Conservation (phyloP, 192 early-diverging fungal species). For the Coemansia sp. region DNA sequence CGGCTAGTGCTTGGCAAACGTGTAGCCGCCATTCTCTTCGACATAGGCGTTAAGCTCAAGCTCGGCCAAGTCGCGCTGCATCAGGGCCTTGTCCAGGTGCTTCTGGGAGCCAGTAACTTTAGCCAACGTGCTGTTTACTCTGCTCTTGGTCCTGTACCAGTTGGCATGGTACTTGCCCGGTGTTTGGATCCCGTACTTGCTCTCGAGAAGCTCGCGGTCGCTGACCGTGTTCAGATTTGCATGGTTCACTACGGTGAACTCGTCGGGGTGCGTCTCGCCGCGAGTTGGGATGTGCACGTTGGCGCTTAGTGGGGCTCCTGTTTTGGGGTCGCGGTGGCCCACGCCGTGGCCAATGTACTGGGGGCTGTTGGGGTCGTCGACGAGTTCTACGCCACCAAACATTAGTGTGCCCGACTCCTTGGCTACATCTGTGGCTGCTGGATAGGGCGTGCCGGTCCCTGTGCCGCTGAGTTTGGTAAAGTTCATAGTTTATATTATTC, state of each 20-base stretch:
- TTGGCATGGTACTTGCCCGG: conserved; percentile 51
- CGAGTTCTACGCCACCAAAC: conserved; percentile 42
- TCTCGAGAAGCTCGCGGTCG: conserved; percentile 16
- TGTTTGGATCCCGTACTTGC: conserved; percentile 32
- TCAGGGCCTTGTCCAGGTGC: conserved; percentile 28
- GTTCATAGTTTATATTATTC: conserved; percentile 4
- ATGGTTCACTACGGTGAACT: conserved; percentile 13
- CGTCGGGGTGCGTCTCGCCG: conserved; percentile 43
- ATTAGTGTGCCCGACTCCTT: conserved; percentile 38
- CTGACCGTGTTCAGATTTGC: conserved; percentile 5
- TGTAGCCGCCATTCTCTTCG: conserved; percentile 35
- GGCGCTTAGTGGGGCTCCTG: conserved; percentile 32
- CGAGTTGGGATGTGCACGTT: conserved; percentile 36
- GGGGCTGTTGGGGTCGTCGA: conserved; percentile 34
- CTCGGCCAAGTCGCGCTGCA: conserved; percentile 37
- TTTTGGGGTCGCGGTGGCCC: conserved; percentile 49
- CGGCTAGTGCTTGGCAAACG: conserved; percentile 26
- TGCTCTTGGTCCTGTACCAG: conserved; percentile 48
- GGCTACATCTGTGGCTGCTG: conserved; percentile 53
- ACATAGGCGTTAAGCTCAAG: conserved; percentile 46
- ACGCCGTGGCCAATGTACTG: conserved; percentile 51
- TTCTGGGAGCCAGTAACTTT: conserved; percentile 37
- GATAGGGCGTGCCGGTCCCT: conserved; percentile 43
- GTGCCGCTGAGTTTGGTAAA: conserved; percentile 27
- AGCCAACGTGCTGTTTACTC: conserved; percentile 19